A percentile compares a stretch with the other conserved stretches of the same genome.
Evolutionary conservation across 768 basidiomycete species (phyloP).

Genomic region (Mycena capillaripes): DNA sequence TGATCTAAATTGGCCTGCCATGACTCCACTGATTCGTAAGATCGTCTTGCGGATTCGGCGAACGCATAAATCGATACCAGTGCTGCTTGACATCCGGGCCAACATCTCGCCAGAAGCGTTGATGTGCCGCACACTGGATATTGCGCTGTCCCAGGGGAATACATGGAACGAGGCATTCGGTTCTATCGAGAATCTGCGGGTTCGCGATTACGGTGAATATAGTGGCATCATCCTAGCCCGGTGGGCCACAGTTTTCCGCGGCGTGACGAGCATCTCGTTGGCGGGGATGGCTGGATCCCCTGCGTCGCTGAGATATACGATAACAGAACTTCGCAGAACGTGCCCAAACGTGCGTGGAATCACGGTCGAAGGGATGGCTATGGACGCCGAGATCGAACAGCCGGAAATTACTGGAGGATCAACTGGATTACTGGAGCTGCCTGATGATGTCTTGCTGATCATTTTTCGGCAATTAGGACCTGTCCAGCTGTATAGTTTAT

Average conservation of each 20-base stretch:
- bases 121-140: conserved; percentile 23
- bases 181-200: background rate
- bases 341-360: background rate
- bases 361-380: background rate
- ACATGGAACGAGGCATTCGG: conserved; percentile 10
- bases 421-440: conserved; percentile 4
- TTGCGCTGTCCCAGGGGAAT: background rate
- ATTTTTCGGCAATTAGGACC: background rate
- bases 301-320: background rate
- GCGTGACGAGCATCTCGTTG: background rate
- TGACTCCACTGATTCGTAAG: background rate
- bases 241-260: conserved; percentile 8
- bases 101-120: conserved; percentile 4
- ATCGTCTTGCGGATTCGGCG: background rate
- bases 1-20: background rate
- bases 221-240: conserved; percentile 1
- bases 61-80: background rate
- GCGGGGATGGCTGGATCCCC: background rate
- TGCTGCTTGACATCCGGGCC: conserved; percentile 1
- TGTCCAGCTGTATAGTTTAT: conserved; percentile 8
- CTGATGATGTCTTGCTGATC: conserved; percentile 23
- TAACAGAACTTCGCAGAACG: background rate
- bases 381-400: background rate
- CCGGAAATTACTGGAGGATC: background rate
- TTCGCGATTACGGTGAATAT: conserved; percentile 4